These are phyloP conservation scores for Spergularia azorica DNA, from an alignment of 179 eudicot species.

Conservation along the genomic window DNA sequence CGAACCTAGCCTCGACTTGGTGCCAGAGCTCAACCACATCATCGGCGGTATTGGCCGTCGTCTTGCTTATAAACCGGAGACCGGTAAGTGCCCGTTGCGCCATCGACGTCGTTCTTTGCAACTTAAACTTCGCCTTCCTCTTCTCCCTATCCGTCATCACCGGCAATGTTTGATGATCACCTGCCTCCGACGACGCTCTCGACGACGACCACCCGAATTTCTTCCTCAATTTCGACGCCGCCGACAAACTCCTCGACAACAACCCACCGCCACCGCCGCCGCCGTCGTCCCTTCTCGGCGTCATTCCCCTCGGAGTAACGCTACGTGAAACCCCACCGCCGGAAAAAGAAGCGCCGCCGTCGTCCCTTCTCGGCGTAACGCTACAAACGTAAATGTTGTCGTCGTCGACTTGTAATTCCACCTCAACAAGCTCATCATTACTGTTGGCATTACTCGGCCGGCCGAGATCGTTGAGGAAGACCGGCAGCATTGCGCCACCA, in stretches of 20 bases:
- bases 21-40: slow-evolving; percentile 53
- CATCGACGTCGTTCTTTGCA: slow-evolving; percentile 58
- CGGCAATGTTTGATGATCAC: slow-evolving; percentile 21
- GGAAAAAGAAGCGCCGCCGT: not conserved
- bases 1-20: slow-evolving; percentile 66
- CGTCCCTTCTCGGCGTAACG: slow-evolving; percentile 45
- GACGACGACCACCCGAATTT: slow-evolving; percentile 52
- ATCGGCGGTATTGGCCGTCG: slow-evolving; percentile 33
- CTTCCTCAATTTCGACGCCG: slow-evolving; percentile 53
- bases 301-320: slow-evolving; percentile 14
- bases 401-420: slow-evolving; percentile 71
- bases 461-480: slow-evolving; percentile 56
- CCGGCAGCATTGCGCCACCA: slow-evolving; percentile 83
- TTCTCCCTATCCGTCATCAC: slow-evolving; percentile 43
- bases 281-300: not conserved
- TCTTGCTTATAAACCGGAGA: slow-evolving; percentile 70
- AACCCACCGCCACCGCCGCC: slow-evolving; percentile 26
- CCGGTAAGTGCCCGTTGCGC: slow-evolving; percentile 85
- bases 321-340: slow-evolving; percentile 25
- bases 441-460: slow-evolving; percentile 11
- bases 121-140: slow-evolving; percentile 42
- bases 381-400: slow-evolving; percentile 62
- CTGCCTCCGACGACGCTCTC: slow-evolving; percentile 43
- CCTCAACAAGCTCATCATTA: slow-evolving; percentile 65
- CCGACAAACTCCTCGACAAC: slow-evolving; percentile 55